Conservation (phyloP, 805 yeast species). For the Lachancea thermotolerans region DNA sequence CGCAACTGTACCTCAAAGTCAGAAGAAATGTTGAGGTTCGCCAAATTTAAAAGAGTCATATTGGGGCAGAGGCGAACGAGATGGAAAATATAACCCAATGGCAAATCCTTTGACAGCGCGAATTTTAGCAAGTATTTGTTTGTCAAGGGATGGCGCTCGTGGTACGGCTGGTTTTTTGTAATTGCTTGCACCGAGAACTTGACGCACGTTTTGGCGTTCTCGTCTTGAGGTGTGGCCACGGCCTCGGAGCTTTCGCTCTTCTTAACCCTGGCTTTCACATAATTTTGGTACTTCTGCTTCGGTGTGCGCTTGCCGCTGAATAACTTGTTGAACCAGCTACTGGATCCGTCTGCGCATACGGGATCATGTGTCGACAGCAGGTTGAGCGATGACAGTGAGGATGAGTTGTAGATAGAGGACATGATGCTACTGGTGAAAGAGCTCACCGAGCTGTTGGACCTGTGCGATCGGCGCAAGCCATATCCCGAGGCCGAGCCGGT, state of each 20-base stretch:
- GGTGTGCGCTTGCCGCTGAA: constrained; percentile 9
- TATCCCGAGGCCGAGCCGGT: constrained; percentile 1
- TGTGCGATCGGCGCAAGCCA: constrained; percentile 12
- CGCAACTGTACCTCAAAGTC: constrained; percentile 46
- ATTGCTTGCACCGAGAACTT: constrained; percentile 9
- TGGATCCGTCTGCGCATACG: constrained; percentile 3
- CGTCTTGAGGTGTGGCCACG: neutral
- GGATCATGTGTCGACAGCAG: constrained; percentile 4
- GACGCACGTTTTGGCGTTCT: neutral
- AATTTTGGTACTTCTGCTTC: constrained; percentile 3
- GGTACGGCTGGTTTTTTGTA: constrained; percentile 29
- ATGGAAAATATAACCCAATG: constrained; percentile 70
- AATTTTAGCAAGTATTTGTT: constrained; percentile 57
- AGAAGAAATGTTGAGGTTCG: constrained; percentile 51
- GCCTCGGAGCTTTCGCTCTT: neutral
- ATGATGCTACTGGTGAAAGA: constrained; percentile 28
- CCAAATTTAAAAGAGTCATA: constrained; percentile 48
- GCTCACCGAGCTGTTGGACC: constrained; percentile 27
- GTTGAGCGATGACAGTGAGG: constrained; percentile 5
- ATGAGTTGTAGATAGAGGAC: constrained; percentile 23
- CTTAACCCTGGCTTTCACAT: constrained; percentile 1
- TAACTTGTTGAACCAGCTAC: constrained; percentile 17
- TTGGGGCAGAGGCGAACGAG: constrained; percentile 62
- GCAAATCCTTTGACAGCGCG: constrained; percentile 65
- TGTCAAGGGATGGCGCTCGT: constrained; percentile 50